These are phyloP conservation scores for Aspergillus flavus DNA, from an alignment of 2,329 filamentous ascomycete genomes.

Conservation along the genomic window DNA sequence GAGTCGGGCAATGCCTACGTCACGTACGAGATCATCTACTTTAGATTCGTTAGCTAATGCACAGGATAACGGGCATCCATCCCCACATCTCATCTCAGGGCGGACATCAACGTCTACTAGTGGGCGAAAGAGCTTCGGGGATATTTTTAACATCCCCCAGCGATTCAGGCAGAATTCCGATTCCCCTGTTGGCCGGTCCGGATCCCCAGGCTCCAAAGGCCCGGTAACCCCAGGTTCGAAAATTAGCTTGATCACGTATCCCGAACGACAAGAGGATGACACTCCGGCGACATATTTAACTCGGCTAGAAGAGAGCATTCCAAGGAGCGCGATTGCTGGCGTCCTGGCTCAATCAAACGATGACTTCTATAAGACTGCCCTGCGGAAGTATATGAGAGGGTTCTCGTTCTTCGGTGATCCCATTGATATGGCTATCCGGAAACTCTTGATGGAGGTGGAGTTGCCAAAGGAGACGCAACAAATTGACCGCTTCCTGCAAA, in stretches of 20 bases:
- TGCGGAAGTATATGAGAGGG: constrained; percentile 92
- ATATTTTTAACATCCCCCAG: constrained; percentile 74
- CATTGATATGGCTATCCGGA: constrained; percentile 96
- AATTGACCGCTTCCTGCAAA: constrained; percentile 90
- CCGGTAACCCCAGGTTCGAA: constrained; percentile 72
- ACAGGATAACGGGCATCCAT: constrained; percentile 70
- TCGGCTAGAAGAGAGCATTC: constrained; percentile 77
- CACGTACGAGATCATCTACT: constrained; percentile 83
- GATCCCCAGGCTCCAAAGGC: constrained; percentile 60
- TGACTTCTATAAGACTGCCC: constrained; percentile 76
- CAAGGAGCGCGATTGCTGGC: constrained; percentile 79
- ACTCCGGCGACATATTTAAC: constrained; percentile 87
- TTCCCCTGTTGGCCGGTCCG: constrained; percentile 65
- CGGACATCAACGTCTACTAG: constrained; percentile 79
- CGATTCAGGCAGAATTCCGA: constrained; percentile 83
- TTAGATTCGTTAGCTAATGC: constrained; percentile 78
- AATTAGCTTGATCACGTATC: constrained; percentile 59
- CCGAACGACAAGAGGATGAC: constrained; percentile 82
- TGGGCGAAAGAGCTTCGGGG: constrained; percentile 91
- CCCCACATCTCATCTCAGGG: constrained; percentile 60
- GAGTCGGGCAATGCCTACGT: constrained; percentile 53
- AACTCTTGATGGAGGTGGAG: constrained; percentile 94
- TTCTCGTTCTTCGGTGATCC: constrained; percentile 96
- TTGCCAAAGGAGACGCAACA: constrained; percentile 97
- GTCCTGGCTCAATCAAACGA: constrained; percentile 85